Evolutionary conservation across 371 early-diverging fungal species (phyloP), one percentile per base, ranked within the genome.

Genomic region (Syncephalastrum racemosum): DNA sequence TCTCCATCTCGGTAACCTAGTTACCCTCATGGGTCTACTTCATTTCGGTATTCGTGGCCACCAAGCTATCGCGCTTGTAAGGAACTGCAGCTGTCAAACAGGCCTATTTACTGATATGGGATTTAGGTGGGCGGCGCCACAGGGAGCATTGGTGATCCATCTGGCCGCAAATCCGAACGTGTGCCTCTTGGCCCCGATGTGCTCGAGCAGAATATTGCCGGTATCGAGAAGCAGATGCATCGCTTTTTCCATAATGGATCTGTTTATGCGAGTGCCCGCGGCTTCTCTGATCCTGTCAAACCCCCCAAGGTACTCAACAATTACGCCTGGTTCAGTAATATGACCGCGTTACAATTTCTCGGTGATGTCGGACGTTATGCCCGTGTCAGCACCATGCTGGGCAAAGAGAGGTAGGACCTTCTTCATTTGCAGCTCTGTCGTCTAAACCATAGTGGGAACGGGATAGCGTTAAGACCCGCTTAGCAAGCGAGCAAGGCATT

Each of bases 111-210:
- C 43, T 41, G 20, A n/a, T 0, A 3, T 50, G 15, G 4, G 25
- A 23, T 22, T 22, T 24, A 89, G 90, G 77, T 93, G 0, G 97
- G 97, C 15, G 95, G 95, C 8, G 97, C 97, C 6, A 97, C 97
- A 1, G 98, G 96, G 2, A 68, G 84, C 20, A 95, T 97, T 50
- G 98, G 97, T 12, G 98, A 97, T 64, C 98, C 97, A 7, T 89
- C 90, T 16, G 95, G 95, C 4, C 81, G 90, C 50, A 82, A 80
- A 31, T 86, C 90, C 0, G 98, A 96, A 51, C 86, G 97, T 5
- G 67, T 72, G 4, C 86, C 86, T 3, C 66, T 95, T 59, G 77
- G 75, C 1, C 56, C 58, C 14, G 80, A 79, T 2, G 73, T 67
- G 2, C 66, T 97, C 4, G 60, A 71, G 3, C 36, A 53, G n/a